Percentiles rank a stretch among this genome's conserved stretches.
Evolutionary conservation across 2,329 filamentous ascomycete species (phyloP).

Genomic region (Ophiostoma sp.): DNA sequence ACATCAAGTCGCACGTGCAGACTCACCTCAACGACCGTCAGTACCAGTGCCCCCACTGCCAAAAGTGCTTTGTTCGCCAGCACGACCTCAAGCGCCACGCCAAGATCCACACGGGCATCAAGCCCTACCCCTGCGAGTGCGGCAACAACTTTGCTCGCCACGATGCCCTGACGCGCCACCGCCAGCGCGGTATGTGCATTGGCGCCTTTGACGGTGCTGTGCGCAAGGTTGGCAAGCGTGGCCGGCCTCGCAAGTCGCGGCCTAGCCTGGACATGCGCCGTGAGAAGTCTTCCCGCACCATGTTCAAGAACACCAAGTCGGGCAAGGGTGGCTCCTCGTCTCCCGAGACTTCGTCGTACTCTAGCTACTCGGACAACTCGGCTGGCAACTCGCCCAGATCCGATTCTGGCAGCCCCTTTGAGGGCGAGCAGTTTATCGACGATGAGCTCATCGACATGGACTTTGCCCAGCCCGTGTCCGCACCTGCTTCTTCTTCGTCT

Average conservation of each 20-base stretch:
- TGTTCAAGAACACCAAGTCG: constrained; percentile 47
- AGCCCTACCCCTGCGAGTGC: constrained; percentile 91
- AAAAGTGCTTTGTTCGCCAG: constrained; percentile 93
- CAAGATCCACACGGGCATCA: constrained; percentile 94
- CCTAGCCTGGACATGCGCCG: constrained; percentile 53
- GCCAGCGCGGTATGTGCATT: constrained; percentile 93
- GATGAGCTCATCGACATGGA: constrained; percentile 32
- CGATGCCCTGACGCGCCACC: constrained; percentile 88
- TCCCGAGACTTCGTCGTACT: constrained; percentile 46
- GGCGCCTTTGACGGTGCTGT: constrained; percentile 81
- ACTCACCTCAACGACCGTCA: constrained; percentile 95
- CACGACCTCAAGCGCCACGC: constrained; percentile 96
- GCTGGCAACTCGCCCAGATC: constrained; percentile 49
- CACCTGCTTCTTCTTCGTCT: not conserved
- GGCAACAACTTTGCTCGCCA: constrained; percentile 93
- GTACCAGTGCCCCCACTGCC: constrained; percentile 87
- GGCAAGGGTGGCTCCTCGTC: constrained; percentile 42
- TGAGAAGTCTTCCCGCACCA: constrained; percentile 53
- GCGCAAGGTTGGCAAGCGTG: constrained; percentile 57
- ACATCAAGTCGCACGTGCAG: constrained; percentile 97
- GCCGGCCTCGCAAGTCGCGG: constrained; percentile 57
- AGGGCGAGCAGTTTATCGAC: constrained; percentile 40
- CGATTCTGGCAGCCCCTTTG: constrained; percentile 39
- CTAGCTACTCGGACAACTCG: constrained; percentile 54
- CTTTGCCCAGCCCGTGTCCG: constrained; percentile 12